Percentiles rank a stretch among this genome's conserved stretches.
Evolutionary conservation across 1,284 basidiomycete genomes (phyloP).

Genomic region (Cutaneotrichosporon sp.): DNA sequence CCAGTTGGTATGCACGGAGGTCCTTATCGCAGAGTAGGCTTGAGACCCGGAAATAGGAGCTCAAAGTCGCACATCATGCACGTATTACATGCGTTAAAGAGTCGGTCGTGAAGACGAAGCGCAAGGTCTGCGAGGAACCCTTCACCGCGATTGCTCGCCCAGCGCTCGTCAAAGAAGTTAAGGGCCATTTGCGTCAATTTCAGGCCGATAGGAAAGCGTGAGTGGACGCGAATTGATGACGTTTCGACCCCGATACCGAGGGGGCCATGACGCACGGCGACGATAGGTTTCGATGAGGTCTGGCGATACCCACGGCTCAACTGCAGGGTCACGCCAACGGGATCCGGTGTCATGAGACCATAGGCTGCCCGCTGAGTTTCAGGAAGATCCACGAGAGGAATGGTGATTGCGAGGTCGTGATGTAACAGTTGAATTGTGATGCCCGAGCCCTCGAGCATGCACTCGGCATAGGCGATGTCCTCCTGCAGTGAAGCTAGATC

Average conservation of each 20-base stretch:
- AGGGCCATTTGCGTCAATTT: not conserved
- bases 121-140: conserved; percentile 5
- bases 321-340: not conserved
- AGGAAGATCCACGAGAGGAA: conserved; percentile 5
- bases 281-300: not conserved
- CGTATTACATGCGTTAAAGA: conserved; percentile 8
- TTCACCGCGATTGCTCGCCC: conserved; percentile 1
- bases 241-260: not conserved
- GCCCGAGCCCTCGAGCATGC: not conserved
- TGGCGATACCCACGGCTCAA: conserved; percentile 3
- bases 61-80: conserved; percentile 9
- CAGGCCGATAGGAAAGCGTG: conserved; percentile 9
- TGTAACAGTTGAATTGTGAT: not conserved
- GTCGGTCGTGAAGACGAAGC: not conserved
- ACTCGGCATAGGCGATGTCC: not conserved
- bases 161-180: not conserved
- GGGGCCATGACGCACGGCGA: conserved; percentile 4
- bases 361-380: conserved; percentile 2
- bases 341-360: not conserved
- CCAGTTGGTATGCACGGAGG: conserved; percentile 10
- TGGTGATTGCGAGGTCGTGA: conserved; percentile 1
- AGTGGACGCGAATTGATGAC: not conserved
- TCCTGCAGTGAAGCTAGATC: conserved; percentile 6
- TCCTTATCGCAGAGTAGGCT: conserved; percentile 11
- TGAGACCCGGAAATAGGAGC: conserved; percentile 7